Base-by-base conservation (phyloP, 2,329 filamentous ascomycete genomes). In the Beauveria bassiana region DNA sequence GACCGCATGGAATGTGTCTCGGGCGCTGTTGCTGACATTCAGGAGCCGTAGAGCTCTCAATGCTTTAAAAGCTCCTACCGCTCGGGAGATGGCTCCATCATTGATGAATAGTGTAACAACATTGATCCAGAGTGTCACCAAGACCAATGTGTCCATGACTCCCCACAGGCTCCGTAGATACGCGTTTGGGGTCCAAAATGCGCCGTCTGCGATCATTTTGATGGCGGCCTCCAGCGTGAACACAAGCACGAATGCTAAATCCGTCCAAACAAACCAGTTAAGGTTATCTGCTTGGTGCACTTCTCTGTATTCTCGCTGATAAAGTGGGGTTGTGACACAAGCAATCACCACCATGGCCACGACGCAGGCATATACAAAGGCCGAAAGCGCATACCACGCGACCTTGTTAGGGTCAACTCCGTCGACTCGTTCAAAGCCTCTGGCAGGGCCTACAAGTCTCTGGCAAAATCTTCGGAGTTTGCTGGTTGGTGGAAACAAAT, bases 131-230 rank as follows among this genome's bases (percentile, higher is more conserved):
- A 99, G 83, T 0, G 95, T 98, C 61, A 96, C 78, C 58, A 99
- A 79, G 66, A 99, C 95, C 50, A 98, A 75, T 0, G 89, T 91
- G 70, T 99, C 95, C 66, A 99, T 97, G 64, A 96, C 87, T 7
- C 95, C 96, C 95, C 95, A 99, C 0, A 93, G 93, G 70, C 93
- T 93, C 68, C 95, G 87, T 72, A 97, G 91, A 71, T 96, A 99
- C 3, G 96, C 96, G 74, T 99, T 97, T 0, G 95, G 95, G 0
- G 95, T 97, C 85, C 91, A 98, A 72, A 97, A 89, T 68, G 96
- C 89, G 8, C 95, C 95, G 75, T 99, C 95, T 0, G 95, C 95
- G 68, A 99, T 86, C 61, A 96, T 87, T 73, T 99, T 99, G 76
- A 99, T 93, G 6, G 86, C 70, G 0, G 93, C 91, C 74, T 99